These are phyloP conservation scores for Aureobasidium leucospermi DNA, from an alignment of 2,329 filamentous ascomycete species.

Conservation along the genomic window DNA sequence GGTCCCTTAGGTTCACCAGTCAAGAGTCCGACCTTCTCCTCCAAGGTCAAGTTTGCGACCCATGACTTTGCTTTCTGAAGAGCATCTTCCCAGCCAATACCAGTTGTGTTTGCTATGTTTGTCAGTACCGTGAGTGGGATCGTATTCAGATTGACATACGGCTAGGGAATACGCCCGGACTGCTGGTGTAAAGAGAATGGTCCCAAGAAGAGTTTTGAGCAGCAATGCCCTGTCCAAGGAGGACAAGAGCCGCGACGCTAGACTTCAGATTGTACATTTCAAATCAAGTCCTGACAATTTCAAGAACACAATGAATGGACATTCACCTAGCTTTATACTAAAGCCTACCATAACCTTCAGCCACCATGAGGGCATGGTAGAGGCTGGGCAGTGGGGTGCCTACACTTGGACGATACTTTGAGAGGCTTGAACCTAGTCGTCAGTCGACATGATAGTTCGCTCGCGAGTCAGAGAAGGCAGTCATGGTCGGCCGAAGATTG, in stretches of 20 bases:
- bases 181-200: slow-evolving; percentile 20
- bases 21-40: slow-evolving; percentile 27
- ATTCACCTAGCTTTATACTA: background rate
- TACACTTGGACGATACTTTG: background rate
- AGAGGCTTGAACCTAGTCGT: background rate
- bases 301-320: background rate
- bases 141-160: slow-evolving; percentile 13
- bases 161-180: slow-evolving; percentile 19
- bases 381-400: background rate
- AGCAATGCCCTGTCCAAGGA: background rate
- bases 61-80: slow-evolving; percentile 23
- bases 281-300: background rate
- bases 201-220: slow-evolving; percentile 17
- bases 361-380: background rate
- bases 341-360: background rate
- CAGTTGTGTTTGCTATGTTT: slow-evolving; percentile 18
- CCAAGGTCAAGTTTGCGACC: slow-evolving; percentile 26
- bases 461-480: background rate
- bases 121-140: background rate
- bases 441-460: background rate
- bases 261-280: background rate
- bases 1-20: slow-evolving; percentile 23
- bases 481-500: background rate
- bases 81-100: slow-evolving; percentile 22
- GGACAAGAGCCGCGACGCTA: background rate